Evolutionary conservation across 2,329 filamentous ascomycete genomes (phyloP).

Genomic region (Onygena corvina): DNA sequence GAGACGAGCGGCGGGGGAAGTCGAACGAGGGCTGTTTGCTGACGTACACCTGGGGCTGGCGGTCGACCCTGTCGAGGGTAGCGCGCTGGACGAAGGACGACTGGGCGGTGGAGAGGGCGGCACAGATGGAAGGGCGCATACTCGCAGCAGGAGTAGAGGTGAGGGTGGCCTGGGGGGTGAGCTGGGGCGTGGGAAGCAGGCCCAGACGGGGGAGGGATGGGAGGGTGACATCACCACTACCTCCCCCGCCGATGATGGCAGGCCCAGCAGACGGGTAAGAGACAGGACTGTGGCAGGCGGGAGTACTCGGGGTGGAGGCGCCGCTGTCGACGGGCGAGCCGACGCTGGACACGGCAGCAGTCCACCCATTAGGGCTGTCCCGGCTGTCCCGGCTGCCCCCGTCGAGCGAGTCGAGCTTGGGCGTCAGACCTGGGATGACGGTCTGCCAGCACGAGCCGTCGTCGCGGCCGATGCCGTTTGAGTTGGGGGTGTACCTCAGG

Average conservation of each 20-base stretch:
- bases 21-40: constrained; percentile 33
- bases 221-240: constrained; percentile 18
- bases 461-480: constrained; percentile 28
- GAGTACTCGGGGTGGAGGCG: not conserved
- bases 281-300: not conserved
- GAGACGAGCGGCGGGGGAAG: constrained; percentile 39
- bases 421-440: constrained; percentile 45
- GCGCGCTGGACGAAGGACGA: constrained; percentile 44
- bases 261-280: constrained; percentile 2
- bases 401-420: constrained; percentile 43
- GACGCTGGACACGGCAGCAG: constrained; percentile 16
- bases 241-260: constrained; percentile 14
- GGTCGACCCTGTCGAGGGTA: constrained; percentile 40
- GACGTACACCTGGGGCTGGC: constrained; percentile 23
- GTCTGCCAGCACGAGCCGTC: constrained; percentile 33
- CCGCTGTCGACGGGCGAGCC: constrained; percentile 16
- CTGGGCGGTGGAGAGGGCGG: constrained; percentile 47
- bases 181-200: constrained; percentile 49
- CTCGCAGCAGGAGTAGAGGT: constrained; percentile 51
- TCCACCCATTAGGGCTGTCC: too few relatives aligned
- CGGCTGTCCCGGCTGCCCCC: too few relatives aligned
- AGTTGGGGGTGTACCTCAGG: constrained; percentile 62
- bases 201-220: constrained; percentile 45
- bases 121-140: constrained; percentile 46
- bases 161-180: constrained; percentile 46